Conservation (phyloP, 371 early-diverging fungal species). For the Zopfochytrium polystomum region DNA sequence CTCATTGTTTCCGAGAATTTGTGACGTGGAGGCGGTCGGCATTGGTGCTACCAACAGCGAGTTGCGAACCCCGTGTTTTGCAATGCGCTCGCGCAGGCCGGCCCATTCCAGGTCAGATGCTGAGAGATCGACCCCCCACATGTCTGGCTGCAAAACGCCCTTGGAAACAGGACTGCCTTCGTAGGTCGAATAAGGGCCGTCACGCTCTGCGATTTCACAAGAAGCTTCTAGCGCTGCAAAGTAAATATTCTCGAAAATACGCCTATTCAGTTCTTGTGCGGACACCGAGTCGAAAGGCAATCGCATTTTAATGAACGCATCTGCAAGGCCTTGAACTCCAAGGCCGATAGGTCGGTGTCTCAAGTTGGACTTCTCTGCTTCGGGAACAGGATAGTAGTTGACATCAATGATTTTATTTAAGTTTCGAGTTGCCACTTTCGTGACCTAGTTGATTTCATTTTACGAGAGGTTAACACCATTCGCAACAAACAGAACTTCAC, state of each 20-base stretch:
- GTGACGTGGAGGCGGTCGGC: slow-evolving; percentile 99
- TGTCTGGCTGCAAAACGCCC: slow-evolving; percentile 95
- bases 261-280: slow-evolving; percentile 83
- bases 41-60: slow-evolving; percentile 97
- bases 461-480: too few relatives aligned
- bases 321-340: slow-evolving; percentile 99
- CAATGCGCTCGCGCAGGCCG: slow-evolving; percentile 75
- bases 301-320: slow-evolving; percentile 94
- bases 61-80: slow-evolving; percentile 94
- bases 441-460: slow-evolving; percentile 43
- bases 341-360: slow-evolving; percentile 98
- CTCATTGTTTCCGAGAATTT: slow-evolving; percentile 98
- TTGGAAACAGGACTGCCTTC: slow-evolving; percentile 87
- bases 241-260: slow-evolving; percentile 98
- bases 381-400: slow-evolving; percentile 95
- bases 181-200: slow-evolving; percentile 91
- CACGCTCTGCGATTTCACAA: slow-evolving; percentile 80
- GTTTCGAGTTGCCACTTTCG: slow-evolving; percentile 87
- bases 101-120: slow-evolving; percentile 89
- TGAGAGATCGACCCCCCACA: slow-evolving; percentile 81
- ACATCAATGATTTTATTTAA: slow-evolving; percentile 97
- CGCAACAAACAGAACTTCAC: background rate
- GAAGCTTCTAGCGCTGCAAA: slow-evolving; percentile 96
- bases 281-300: slow-evolving; percentile 94
- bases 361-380: slow-evolving; percentile 87